Evolutionary conservation across 1,284 basidiomycete species (phyloP).

Genomic region (Sutorius eximius): DNA sequence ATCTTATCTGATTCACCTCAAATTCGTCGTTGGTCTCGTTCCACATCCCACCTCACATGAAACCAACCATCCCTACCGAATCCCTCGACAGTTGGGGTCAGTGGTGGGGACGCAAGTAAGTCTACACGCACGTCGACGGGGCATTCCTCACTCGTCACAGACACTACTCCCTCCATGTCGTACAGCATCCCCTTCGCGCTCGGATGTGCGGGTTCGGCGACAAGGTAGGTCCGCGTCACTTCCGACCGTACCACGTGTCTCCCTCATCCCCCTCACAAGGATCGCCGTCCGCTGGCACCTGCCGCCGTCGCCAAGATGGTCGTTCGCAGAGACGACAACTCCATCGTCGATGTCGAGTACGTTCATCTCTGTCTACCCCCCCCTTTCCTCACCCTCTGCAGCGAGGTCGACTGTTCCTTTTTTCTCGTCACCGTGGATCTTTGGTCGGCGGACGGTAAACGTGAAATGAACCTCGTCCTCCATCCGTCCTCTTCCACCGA

Average conservation of each 20-base stretch:
- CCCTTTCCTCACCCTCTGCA: slow-evolving; percentile 34
- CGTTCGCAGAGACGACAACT: slow-evolving; percentile 66
- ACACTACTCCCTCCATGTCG: slow-evolving; percentile 78
- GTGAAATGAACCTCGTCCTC: slow-evolving; percentile 83
- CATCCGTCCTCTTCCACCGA: slow-evolving; percentile 74
- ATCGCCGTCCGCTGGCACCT: slow-evolving; percentile 86
- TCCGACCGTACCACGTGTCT: slow-evolving; percentile 7
- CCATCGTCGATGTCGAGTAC: slow-evolving; percentile 74
- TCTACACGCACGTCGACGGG: too few species aligned
- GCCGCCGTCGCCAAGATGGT: slow-evolving; percentile 85
- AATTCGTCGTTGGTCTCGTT: too few species aligned
- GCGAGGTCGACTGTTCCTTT: slow-evolving; percentile 82
- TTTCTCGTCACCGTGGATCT: slow-evolving; percentile 87
- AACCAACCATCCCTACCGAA: slow-evolving; percentile 18
- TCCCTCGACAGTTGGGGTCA: slow-evolving; percentile 55
- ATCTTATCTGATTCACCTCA: slow-evolving; percentile 33
- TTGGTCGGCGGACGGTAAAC: slow-evolving; percentile 78
- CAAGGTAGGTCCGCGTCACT: slow-evolving; percentile 57
- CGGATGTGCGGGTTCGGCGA: slow-evolving; percentile 95
- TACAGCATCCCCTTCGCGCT: slow-evolving; percentile 85
- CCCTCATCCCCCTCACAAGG: slow-evolving; percentile 47
- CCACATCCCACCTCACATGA: too few species aligned
- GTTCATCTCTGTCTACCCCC: slow-evolving; percentile 31
- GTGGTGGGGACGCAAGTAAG: slow-evolving; percentile 56
- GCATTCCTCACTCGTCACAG: slow-evolving; percentile 26